Percentiles rank a stretch among this genome's conserved stretches.
phyloP scores from a whole-genome alignment of 2,329 filamentous ascomycete species.

The Neonectria ditissima region DNA sequence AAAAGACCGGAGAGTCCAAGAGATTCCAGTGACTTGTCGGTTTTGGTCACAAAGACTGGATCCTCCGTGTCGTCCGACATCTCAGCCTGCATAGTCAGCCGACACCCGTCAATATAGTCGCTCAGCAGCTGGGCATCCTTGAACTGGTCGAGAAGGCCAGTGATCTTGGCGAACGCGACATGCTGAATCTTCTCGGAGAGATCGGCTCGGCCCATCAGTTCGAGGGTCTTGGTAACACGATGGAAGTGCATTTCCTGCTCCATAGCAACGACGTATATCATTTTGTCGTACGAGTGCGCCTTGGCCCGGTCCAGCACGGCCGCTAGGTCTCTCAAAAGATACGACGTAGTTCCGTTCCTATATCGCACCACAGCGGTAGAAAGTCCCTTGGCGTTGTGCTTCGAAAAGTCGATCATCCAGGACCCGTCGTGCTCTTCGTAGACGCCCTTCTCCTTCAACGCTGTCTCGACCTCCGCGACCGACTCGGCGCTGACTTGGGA shows the following conservation, averaged over 20 bases:
- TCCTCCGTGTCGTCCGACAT: constrained; percentile 30
- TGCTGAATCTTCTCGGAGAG: constrained; percentile 51
- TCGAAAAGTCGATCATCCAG: constrained; percentile 75
- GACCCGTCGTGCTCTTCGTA: constrained; percentile 75
- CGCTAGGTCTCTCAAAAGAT: constrained; percentile 79
- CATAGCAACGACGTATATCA: constrained; percentile 82
- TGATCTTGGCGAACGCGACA: constrained; percentile 68
- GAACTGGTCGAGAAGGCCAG: constrained; percentile 27
- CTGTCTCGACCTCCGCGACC: constrained; percentile 69
- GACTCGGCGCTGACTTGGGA: constrained; percentile 65
- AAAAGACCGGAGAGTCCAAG: constrained; percentile 34
- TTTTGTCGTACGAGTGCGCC: constrained; percentile 75
- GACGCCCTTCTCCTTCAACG: constrained; percentile 69
- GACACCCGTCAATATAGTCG: constrained; percentile 36
- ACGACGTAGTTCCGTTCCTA: constrained; percentile 55
- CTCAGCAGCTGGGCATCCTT: constrained; percentile 33
- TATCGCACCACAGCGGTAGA: constrained; percentile 75
- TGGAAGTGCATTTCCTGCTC: constrained; percentile 79
- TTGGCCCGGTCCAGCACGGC: constrained; percentile 73
- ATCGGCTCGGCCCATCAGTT: constrained; percentile 51
- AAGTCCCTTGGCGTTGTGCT: constrained; percentile 78
- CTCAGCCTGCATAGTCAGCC: constrained; percentile 3
- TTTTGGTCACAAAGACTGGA: constrained; percentile 16
- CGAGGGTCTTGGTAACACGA: constrained; percentile 72
- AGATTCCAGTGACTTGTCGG: constrained; percentile 24